phyloP scores from a whole-genome alignment of 1,284 basidiomycete genomes.

The Microbotryum lychnidis-dioicae region DNA sequence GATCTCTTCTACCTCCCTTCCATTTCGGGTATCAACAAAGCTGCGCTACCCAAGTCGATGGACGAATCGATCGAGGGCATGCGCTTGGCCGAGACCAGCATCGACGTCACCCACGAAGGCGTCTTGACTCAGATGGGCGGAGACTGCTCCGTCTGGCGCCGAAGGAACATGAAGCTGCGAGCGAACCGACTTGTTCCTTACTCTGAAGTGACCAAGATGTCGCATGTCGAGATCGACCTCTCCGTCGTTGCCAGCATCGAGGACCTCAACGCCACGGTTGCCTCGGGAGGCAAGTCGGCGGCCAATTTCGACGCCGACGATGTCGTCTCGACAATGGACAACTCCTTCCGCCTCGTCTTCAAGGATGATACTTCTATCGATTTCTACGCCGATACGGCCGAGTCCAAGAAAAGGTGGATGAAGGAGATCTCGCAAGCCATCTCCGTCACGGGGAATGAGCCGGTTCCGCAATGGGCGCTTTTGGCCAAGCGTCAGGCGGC shows the following conservation, averaged over 20 bases:
- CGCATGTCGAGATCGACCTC: constrained; percentile 82
- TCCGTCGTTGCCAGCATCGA: constrained; percentile 70
- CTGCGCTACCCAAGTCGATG: constrained; percentile 77
- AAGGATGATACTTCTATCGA: constrained; percentile 67
- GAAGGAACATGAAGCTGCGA: constrained; percentile 75
- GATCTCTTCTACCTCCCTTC: constrained; percentile 76
- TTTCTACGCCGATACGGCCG: constrained; percentile 86
- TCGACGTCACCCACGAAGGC: constrained; percentile 84
- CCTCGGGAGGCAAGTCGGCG: constrained; percentile 29
- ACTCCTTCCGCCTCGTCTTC: constrained; percentile 81
- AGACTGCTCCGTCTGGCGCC: constrained; percentile 84
- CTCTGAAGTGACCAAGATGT: constrained; percentile 87
- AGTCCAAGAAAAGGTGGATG: constrained; percentile 73
- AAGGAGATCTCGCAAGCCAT: constrained; percentile 7
- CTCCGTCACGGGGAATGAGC: constrained; percentile 7
- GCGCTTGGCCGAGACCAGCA: constrained; percentile 81
- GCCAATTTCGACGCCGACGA: constrained; percentile 43
- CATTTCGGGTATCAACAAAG: constrained; percentile 54
- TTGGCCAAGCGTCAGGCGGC: constrained; percentile 7
- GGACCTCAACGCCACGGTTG: constrained; percentile 57
- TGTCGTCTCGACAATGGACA: constrained; percentile 58
- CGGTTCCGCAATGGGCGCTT: constrained; percentile 24
- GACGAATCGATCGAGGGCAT: constrained; percentile 88
- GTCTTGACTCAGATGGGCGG: constrained; percentile 88
- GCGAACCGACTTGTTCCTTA: constrained; percentile 82